Base-by-base conservation (phyloP, 495 filamentous ascomycete genomes). In the Talaromyces liani region DNA sequence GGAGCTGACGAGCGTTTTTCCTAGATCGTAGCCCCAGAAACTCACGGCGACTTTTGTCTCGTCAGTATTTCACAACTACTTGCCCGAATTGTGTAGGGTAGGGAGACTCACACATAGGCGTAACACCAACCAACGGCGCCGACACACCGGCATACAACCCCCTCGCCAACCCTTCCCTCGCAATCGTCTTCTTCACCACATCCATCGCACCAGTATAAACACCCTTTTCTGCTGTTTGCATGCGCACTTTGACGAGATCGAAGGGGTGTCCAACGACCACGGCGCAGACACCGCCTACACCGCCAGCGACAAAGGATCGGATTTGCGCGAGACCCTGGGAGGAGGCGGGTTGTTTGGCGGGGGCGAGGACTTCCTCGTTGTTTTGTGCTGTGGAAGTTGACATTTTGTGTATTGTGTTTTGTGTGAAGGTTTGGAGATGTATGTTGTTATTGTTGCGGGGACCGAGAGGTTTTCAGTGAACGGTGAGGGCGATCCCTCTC, bases 1-100 rank as follows among this genome's bases (percentile, higher is more conserved):
- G 62, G 74, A 78, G 67, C 85, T 82, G 58, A 98, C 91, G 67
- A 99, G 81, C 62, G 83, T 79, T 77, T 99, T 97, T 76, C 94
- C 95, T 60, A 97, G 79, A 73, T 96, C 94, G 77, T 97, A 99
- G 67, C 94, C 94, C 78, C 94, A 98, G 84, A 98, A 98, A 72
- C 92, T 96, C 56, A 98, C 92, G 70, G 94, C 94, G 77, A 98
- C 93, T 97, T 63, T 54, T 49, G 4, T 27, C 1, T 56, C 27
- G 4, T 56, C 22, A 56, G 56, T 27, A 27, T 27, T 27, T 27
- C 4, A 27, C 27, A n/a, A n/a, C n/a, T n/a, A n/a, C n/a, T n/a
- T n/a, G n/a, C n/a, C n/a, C n/a, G n/a, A n/a, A n/a, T n/a, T n/a
- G n/a, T n/a, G n/a, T n/a, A n/a, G n/a, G n/a, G n/a, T n/a, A n/a